Evolutionary conservation across 2,329 filamentous ascomycete species (phyloP), one percentile per base, ranked within the genome.

Genomic region (Immersiporthe knoxdaviesiana): DNA sequence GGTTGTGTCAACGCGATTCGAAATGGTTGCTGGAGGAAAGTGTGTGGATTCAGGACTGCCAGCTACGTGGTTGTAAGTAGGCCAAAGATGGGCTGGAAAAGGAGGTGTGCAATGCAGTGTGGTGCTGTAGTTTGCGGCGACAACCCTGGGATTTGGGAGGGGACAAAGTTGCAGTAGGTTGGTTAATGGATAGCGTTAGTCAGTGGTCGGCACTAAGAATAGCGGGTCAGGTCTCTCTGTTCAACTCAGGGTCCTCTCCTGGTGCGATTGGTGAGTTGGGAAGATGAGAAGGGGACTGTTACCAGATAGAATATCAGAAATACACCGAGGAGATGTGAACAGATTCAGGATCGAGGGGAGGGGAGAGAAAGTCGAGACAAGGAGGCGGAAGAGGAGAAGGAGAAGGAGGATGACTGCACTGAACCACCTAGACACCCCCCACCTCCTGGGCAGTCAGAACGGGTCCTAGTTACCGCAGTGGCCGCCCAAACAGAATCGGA

Each of bases 21-120:
- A 16, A 14, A 59, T 64, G 35, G 50, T 66, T 47, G 67, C 47
- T 47, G 47, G 67, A 62, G 50, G 67, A 21, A 69, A 44, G 24
- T 63, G 58, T 66, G 66, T 64, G 63, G 24, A 47, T 70, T 68
- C 62, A 63, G 63, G 63, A 63, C 66, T 62, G 69, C 69, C 69
- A 69, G 64, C 63, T 69, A 71, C 50, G 64, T 58, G 64, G 64
- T 59, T 44, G 63, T 35, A 39, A 39, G 64, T 65, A 63, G 61
- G 27, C 47, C 61, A 21, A 21, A 63, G 61, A 50, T 41, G 41
- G 61, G 68, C 59, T 62, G 64, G 64, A 69, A 71, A 71, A 71
- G 69, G 69, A 69, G 69, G 69, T 69, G 66, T 63, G 69, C 65
- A 71, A 67, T 67, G 35, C 52, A 39, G 56, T 66, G 69, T 39